Conservation (phyloP, 139 green algal species). For the Pseudopediastrum boryanum region DNA sequence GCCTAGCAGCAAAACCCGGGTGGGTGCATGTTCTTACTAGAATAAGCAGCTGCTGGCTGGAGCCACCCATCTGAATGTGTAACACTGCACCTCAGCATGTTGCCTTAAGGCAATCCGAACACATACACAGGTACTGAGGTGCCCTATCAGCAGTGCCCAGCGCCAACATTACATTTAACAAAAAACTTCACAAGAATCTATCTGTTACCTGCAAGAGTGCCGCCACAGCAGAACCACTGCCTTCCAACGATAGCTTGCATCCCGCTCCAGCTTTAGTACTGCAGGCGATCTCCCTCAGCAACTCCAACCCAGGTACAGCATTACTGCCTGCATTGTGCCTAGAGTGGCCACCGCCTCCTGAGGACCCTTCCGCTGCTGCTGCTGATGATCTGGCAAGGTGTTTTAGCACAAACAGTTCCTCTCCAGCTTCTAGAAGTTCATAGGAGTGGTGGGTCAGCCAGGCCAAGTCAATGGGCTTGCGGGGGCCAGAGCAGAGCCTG, state of each 20-base stretch:
- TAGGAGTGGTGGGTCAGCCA: not conserved
- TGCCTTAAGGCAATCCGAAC: too few relatives aligned
- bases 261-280: not conserved
- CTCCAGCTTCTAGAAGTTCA: not conserved
- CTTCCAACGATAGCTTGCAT: not conserved
- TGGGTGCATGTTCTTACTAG: not conserved
- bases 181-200: too few relatives aligned
- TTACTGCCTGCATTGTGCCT: not conserved
- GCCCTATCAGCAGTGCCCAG: too few relatives aligned
- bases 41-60: not conserved
- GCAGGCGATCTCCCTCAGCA: not conserved
- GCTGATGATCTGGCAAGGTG: not conserved
- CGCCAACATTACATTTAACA: too few relatives aligned
- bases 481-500: too few relatives aligned
- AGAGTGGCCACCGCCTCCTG: too few relatives aligned
- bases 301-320: constrained; percentile 9
- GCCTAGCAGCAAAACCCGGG: not conserved
- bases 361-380: not conserved
- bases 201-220: too few relatives aligned
- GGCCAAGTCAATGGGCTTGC: not conserved
- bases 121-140: too few relatives aligned
- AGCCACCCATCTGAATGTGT: too few relatives aligned
- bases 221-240: constrained; percentile 1
- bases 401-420: constrained; percentile 2
- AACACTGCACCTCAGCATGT: too few relatives aligned